phyloP scores from a whole-genome alignment of 1,139 yeast species.

The Taphrina wiesneri region DNA sequence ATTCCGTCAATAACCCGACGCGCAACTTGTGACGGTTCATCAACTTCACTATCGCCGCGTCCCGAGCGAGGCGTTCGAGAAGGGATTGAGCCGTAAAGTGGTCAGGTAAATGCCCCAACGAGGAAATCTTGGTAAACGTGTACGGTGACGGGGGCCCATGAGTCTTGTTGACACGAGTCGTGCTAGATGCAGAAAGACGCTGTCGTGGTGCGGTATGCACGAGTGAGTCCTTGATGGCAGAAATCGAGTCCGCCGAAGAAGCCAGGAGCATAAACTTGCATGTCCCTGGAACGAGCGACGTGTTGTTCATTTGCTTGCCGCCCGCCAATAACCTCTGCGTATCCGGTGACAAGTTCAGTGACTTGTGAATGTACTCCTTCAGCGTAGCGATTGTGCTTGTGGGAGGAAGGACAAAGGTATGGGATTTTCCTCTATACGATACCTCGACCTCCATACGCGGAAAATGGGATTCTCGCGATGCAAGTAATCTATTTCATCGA shows the following conservation, averaged over 20 bases:
- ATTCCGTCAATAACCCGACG: conserved; percentile 48
- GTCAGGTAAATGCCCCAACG: conserved; percentile 46
- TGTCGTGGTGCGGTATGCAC: neutral
- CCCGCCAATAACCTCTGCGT: conserved; percentile 54
- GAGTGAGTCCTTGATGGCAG: conserved; percentile 3
- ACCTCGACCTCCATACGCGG: conserved; percentile 12
- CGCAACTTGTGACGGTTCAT: conserved; percentile 47
- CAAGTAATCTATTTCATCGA: too few species aligned
- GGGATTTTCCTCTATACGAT: neutral
- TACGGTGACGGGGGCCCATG: conserved; percentile 38
- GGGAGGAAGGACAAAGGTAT: neutral
- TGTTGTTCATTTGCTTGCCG: conserved; percentile 49
- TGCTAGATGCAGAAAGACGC: neutral
- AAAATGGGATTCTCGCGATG: too few species aligned
- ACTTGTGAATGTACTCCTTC: neutral
- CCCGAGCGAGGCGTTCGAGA: conserved; percentile 45
- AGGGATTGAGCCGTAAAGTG: conserved; percentile 44
- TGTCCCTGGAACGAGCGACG: neutral
- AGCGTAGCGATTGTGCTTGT: neutral
- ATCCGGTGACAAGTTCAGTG: neutral
- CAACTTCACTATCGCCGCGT: conserved; percentile 46
- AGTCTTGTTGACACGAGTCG: neutral
- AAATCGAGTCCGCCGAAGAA: conserved; percentile 10
- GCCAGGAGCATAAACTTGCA: conserved; percentile 25
- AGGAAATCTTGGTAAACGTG: conserved; percentile 46